Evolutionary conservation across 2,329 filamentous ascomycete species (phyloP).

Genomic region (Fusarium citri): DNA sequence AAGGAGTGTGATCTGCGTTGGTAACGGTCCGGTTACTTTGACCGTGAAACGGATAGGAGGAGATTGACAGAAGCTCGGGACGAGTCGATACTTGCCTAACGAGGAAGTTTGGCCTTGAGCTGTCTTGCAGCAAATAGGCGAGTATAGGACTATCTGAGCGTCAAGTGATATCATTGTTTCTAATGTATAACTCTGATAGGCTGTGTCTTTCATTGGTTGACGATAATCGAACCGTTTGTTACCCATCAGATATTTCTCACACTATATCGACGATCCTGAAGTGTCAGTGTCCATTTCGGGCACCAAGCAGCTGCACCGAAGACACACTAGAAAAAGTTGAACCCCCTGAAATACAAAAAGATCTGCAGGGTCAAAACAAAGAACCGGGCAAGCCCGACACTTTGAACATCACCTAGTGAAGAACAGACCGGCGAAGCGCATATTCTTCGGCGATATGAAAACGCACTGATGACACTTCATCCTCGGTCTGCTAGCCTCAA

Average conservation of each 20-base stretch:
- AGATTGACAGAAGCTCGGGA: constrained; percentile 25
- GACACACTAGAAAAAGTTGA: constrained; percentile 10
- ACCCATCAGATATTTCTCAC: not conserved
- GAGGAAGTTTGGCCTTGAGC: constrained; percentile 19
- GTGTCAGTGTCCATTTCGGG: not conserved
- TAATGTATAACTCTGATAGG: not conserved
- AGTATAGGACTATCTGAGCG: not conserved
- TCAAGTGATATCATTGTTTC: constrained; percentile 8
- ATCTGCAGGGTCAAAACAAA: constrained; percentile 27
- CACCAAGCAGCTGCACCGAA: not conserved
- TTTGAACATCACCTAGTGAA: constrained; percentile 10
- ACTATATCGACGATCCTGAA: constrained; percentile 9
- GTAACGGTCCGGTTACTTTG: constrained; percentile 13
- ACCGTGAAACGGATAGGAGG: constrained; percentile 3
- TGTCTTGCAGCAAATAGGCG: constrained; percentile 18
- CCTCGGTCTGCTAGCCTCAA: constrained; percentile 10
- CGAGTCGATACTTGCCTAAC: constrained; percentile 37
- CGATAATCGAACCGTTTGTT: constrained; percentile 6
- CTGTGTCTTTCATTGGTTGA: not conserved
- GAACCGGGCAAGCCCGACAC: constrained; percentile 16
- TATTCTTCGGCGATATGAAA: not conserved
- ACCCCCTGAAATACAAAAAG: constrained; percentile 5
- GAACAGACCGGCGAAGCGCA: not conserved
- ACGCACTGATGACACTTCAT: constrained; percentile 27
- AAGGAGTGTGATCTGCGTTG: constrained; percentile 1